Conservation (phyloP, 768 basidiomycete species). For the Mycena capillaripes region DNA sequence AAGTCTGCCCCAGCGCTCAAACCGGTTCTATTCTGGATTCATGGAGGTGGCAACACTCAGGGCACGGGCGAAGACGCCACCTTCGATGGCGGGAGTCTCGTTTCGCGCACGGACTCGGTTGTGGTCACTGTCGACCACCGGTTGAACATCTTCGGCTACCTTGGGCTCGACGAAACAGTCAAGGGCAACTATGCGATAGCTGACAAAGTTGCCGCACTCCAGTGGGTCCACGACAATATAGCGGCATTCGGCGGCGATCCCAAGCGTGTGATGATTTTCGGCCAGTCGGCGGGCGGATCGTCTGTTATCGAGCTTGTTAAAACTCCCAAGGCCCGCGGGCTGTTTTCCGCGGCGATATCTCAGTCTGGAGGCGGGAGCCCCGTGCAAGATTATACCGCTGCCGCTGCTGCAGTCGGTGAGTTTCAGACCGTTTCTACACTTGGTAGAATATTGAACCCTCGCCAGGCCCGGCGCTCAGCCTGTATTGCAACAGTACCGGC, state of each 20-base stretch:
- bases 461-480: conserved; percentile 28
- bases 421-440: background rate
- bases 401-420: conserved; percentile 27
- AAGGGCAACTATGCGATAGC: conserved; percentile 58
- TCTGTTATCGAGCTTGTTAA: conserved; percentile 47
- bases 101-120: conserved; percentile 54
- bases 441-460: background rate
- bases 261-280: conserved; percentile 58
- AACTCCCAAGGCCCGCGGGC: conserved; percentile 44
- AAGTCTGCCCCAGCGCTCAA: conserved; percentile 41
- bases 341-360: conserved; percentile 47
- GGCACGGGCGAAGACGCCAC: conserved; percentile 50
- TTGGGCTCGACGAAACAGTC: conserved; percentile 51
- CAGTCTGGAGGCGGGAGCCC: conserved; percentile 22
- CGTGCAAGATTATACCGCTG: conserved; percentile 13
- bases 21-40: conserved; percentile 57
- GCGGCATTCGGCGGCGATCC: conserved; percentile 61
- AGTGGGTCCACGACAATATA: conserved; percentile 62
- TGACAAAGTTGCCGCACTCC: conserved; percentile 56
- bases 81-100: conserved; percentile 52
- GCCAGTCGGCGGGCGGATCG: conserved; percentile 62
- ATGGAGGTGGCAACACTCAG: conserved; percentile 53
- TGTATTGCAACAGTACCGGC: conserved; percentile 30
- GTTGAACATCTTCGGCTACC: conserved; percentile 53
- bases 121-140: conserved; percentile 58